These are phyloP conservation scores for Malania oleifera DNA, from an alignment of 164 flowering plant genomes.

Conservation along the genomic window DNA sequence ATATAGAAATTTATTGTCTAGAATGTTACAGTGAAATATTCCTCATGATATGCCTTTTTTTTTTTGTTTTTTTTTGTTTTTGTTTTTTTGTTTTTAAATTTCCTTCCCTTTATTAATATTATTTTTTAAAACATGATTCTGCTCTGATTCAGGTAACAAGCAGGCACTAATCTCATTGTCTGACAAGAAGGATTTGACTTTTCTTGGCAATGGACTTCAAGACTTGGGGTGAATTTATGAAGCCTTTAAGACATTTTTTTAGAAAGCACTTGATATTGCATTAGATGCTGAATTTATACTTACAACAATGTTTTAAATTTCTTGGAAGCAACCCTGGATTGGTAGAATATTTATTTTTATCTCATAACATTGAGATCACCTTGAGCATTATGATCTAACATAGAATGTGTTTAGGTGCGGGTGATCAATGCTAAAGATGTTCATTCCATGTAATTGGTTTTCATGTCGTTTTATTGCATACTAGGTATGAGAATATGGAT, in stretches of 20 bases:
- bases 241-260: neutral
- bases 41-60: no score
- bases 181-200: conserved; percentile 68
- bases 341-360: no score
- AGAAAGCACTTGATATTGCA: neutral
- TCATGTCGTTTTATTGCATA: no score
- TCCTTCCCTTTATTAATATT: neutral
- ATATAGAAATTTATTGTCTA: no score
- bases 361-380: no score
- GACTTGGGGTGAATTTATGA: conserved; percentile 54
- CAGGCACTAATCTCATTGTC: conserved; percentile 88
- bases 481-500: no score
- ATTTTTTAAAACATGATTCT: neutral
- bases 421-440: no score
- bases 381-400: no score
- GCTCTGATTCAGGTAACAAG: conserved; percentile 43
- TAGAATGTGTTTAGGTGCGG: no score
- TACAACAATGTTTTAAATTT: neutral
- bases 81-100: neutral
- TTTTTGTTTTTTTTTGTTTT: neutral
- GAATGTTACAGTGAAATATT: no score
- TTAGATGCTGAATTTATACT: neutral
- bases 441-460: no score
- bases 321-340: neutral
- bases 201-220: conserved; percentile 75